Base-by-base conservation (phyloP, 345 rosid species). In the Brassica rapa region DNA sequence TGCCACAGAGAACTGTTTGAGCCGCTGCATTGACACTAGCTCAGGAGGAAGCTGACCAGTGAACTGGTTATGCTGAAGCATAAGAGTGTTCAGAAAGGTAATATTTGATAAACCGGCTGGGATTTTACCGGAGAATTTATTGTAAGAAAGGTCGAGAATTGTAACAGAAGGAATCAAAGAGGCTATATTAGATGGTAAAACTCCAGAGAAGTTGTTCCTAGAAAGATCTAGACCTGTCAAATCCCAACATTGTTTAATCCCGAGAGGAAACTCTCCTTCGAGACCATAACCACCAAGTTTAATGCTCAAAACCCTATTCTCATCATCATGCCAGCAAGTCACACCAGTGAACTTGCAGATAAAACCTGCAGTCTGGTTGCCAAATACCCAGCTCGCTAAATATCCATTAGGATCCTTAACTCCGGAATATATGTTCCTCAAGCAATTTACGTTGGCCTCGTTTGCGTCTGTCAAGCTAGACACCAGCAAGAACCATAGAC, bases 271-370 rank as follows among this genome's bases (percentile, higher is more conserved):
- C 72, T 0, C 14, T 23, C 98, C 97, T 60, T 65, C 72, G 61
- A 93, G 91, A 25, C 87, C 95, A 90, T 72, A 84, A 74, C 86
- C 88, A 0, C 85, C 30, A 59, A 93, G 89, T 49, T 70, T 82
- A 74, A 93, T 80, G 79, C 83, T 89, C 56, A 87, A 75, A 64
- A 93, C 91, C 84, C 30, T 88, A 80, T 84, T 88, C 41, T 7
- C 9, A 7, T 35, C 41, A 10, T 91, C 94, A 63, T 94, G 98
- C 98, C 98, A 94, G 68, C 98, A 94, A 6, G 88, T 88, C 53
- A 94, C 84, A 46, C 98, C 98, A 12, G 7, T n/a, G 77, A 92
- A 94, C 61, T 75, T 87, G 81, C 97, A 94, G 30, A 92, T 90
- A 74, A 23, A 88, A n/a, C 98, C 98, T 46, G 6, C 53, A 46